Conservation (phyloP, 2,329 filamentous ascomycete genomes). For the Thielaviopsis cerberus region DNA sequence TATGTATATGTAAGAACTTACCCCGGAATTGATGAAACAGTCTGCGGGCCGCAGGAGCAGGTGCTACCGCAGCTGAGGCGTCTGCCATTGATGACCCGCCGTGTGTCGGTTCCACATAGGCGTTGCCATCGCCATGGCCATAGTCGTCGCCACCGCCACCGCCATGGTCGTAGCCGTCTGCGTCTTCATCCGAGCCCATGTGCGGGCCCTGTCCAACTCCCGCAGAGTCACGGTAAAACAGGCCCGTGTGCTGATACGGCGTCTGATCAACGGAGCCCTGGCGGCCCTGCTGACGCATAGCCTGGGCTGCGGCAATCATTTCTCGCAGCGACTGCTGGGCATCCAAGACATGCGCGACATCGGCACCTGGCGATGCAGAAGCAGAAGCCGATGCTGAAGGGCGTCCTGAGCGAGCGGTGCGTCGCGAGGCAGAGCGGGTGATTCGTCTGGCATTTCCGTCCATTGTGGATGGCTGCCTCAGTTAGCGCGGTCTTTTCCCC, state of each 20-base stretch:
- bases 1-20: background rate
- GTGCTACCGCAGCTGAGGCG: background rate
- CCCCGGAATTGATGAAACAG: constrained; percentile 5
- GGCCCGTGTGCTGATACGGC: background rate
- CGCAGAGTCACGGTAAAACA: background rate
- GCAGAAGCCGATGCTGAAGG: background rate
- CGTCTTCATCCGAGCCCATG: constrained; percentile 1
- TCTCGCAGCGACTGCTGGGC: background rate
- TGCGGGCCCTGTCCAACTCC: background rate
- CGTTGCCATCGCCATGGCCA: background rate
- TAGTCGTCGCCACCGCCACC: background rate
- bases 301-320: background rate
- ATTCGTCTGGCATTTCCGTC: background rate
- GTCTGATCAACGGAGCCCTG: background rate
- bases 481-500: background rate
- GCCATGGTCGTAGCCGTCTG: constrained; percentile 1
- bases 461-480: background rate
- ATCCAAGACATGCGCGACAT: background rate
- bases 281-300: background rate
- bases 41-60: constrained; percentile 1
- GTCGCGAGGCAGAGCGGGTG: background rate
- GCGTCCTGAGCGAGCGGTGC: background rate
- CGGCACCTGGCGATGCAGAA: background rate
- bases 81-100: background rate
- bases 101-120: background rate